Base-by-base conservation (phyloP, 441 rosid genomes). In the Breynia disticha region DNA sequence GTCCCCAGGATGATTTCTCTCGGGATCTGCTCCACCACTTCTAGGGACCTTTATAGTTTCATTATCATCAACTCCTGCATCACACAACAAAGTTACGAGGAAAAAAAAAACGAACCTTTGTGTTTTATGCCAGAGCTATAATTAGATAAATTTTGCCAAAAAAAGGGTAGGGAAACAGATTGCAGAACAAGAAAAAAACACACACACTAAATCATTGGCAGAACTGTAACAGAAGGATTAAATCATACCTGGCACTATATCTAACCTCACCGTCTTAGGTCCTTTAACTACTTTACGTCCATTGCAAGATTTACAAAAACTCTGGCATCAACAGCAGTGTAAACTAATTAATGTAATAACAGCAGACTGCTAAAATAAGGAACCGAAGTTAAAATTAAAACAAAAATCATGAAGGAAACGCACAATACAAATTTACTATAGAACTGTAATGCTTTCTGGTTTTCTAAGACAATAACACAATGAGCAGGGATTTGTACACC, bases 1-100 rank as follows among this genome's bases (percentile, higher is more conserved):
- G 79, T 93, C 97, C 50, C 99, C 99, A 21, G 97, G 96, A 61
- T 89, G 99, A 68, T 75, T 81, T 73, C 82, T 81, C 16, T 94
- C 97, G 46, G 99, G 99, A 71, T 94, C 99, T 16, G 95, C 95
- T 54, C 99, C 99, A 53, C 99, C 99, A 51, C 72, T 76, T 62
- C 84, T 77, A 55, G 74, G 75, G 50, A 94, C 81, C 82, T 76
- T 87, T 55, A 94, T 61, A 1, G 80, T 85, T 22, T 89, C 96
- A 39, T 75, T 66, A 65, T 85, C 73, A 68, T 89, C 93, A 61
- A 89, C 89, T 54, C 99, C 99, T 94, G 73, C 46, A 74, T 47
- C 13, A 12, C 43, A 61, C 11, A 16, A 49, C 9, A 44, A 22
- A 14, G n/a, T 12, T 35, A 17, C 8, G 1, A 9, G 2, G 3